phyloP scores from a whole-genome alignment of 306 rosid species.

The Gillenia trifoliata region DNA sequence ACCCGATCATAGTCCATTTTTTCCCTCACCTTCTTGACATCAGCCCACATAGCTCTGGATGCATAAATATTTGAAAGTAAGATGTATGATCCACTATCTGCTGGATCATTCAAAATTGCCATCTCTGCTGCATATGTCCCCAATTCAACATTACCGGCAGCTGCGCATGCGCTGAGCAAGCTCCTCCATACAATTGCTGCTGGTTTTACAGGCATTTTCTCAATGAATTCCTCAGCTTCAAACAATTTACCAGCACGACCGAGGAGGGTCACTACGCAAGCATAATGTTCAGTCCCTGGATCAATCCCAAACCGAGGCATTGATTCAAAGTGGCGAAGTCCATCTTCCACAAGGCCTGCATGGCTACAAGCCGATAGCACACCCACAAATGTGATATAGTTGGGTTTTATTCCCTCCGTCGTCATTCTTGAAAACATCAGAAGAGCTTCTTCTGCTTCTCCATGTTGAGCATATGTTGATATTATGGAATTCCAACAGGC shows the following conservation, averaged over 20 bases:
- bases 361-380: constrained; percentile 86
- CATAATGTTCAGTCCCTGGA: constrained; percentile 81
- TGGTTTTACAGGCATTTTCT: constrained; percentile 68
- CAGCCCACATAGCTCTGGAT: constrained; percentile 80
- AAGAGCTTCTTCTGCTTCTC: constrained; percentile 65
- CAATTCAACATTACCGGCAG: constrained; percentile 64
- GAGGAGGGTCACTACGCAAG: constrained; percentile 77
- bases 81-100: constrained; percentile 74
- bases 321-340: constrained; percentile 58
- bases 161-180: constrained; percentile 77
- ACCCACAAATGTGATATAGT: constrained; percentile 71
- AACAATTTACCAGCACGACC: constrained; percentile 62
- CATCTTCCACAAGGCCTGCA: constrained; percentile 70
- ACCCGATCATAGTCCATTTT: constrained; percentile 64
- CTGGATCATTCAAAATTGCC: constrained; percentile 68
- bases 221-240: constrained; percentile 69
- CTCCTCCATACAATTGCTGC: constrained; percentile 85
- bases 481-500: constrained; percentile 95
- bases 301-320: constrained; percentile 53
- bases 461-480: constrained; percentile 83
- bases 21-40: constrained; percentile 59
- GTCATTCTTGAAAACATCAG: constrained; percentile 52
- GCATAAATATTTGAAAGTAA: constrained; percentile 87
- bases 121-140: constrained; percentile 78
- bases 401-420: constrained; percentile 48